Base-by-base conservation (phyloP, 306 rosid genomes). In the Malus sieversii region DNA sequence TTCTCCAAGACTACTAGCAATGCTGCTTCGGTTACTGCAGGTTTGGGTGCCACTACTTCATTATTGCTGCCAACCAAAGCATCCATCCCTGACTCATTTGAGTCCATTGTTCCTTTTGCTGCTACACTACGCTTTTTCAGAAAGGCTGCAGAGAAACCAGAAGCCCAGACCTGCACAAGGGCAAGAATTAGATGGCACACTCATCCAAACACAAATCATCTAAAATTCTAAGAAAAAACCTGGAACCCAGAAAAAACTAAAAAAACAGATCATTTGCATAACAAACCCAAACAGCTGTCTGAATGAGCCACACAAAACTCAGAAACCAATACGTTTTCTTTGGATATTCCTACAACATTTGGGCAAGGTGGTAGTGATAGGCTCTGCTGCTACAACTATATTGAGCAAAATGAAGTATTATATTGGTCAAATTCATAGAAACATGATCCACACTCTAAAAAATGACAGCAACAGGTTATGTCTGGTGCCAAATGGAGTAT, bases 141-240 rank as follows among this genome's bases (percentile, higher is more conserved):
- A 74, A 96, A 88, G 3, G 99, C 98, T 74, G 99, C 97, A 65
- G 98, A 90, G 91, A 96, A 96, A 77, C 99, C 99, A 48, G 97
- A 96, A 64, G 99, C 99, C 97, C 97, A 96, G 40, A 96, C 97
- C 99, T 96, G 79, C 48, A 70, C 66, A 71, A 70, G 78, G 82
- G 30, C 75, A 78, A 57, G 70, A 35, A 73, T 51, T 73, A 33
- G 48, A 71, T 16, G 73, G 15, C 72, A 85, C 15, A 51, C 25
- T 59, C 38, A 29, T 22, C 60, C 33, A 7, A 16, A 69, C 30
- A 72, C 14, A 6, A 48, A 44, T 27, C 71, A 64, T 68, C 55
- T 14, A 48, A 13, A 7, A 46, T 46, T 46, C 18, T 14, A 60
- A 78, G 68, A 8, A 68, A 73, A 27, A 27, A 23, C 32, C 64